These are phyloP conservation scores for Calonectria ilicicola DNA, from an alignment of 2,329 filamentous ascomycete genomes.

Conservation along the genomic window DNA sequence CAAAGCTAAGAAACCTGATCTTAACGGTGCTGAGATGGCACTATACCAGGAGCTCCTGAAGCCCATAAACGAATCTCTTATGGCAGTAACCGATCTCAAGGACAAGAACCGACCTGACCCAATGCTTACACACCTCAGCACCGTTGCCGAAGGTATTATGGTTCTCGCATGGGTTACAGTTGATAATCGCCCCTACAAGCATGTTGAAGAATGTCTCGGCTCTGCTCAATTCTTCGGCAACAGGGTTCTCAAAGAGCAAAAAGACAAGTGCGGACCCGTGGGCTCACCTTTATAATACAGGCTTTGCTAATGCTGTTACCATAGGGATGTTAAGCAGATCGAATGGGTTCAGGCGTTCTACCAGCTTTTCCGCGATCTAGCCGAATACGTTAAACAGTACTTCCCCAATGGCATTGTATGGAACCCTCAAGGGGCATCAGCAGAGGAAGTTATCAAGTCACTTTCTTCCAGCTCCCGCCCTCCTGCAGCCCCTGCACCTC, in stretches of 20 bases:
- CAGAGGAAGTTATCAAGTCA: constrained; percentile 73
- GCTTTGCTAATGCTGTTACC: constrained; percentile 7
- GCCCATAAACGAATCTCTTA: constrained; percentile 86
- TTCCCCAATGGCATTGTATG: constrained; percentile 84
- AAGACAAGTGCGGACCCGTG: constrained; percentile 66
- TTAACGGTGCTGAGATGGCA: constrained; percentile 68
- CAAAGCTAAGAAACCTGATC: constrained; percentile 91
- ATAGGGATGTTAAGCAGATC: constrained; percentile 81
- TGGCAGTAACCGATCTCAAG: constrained; percentile 82
- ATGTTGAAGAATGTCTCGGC: constrained; percentile 84
- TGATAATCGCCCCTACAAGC: constrained; percentile 84
- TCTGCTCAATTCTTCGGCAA: constrained; percentile 96
- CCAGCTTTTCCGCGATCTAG: constrained; percentile 85
- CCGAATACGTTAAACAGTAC: constrained; percentile 86
- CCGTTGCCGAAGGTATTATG: constrained; percentile 90
- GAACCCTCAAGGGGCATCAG: constrained; percentile 83
- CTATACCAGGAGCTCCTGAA: constrained; percentile 83
- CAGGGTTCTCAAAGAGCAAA: constrained; percentile 90
- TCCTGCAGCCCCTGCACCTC: constrained; percentile 61
- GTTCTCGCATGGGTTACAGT: constrained; percentile 92
- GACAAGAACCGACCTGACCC: constrained; percentile 83
- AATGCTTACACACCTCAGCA: constrained; percentile 84
- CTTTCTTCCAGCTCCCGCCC: constrained; percentile 57
- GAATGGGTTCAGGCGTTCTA: constrained; percentile 96
- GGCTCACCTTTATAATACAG: neutral